Evolutionary conservation across 768 basidiomycete genomes (phyloP).

Genomic region (Cantharellus cinnabarinus): DNA sequence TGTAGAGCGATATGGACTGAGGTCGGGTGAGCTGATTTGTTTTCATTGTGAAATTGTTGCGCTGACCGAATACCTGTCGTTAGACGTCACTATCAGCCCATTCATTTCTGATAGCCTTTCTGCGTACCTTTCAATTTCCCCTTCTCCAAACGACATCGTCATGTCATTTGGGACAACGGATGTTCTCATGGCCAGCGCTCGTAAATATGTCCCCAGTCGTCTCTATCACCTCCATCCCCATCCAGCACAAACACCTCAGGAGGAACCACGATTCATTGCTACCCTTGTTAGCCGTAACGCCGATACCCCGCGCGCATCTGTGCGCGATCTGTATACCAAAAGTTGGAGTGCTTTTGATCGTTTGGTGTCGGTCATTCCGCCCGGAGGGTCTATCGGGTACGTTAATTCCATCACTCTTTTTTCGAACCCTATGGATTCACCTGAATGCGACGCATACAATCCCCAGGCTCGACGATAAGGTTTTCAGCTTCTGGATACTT

Average conservation of each 20-base stretch:
- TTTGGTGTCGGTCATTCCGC: constrained; percentile 74
- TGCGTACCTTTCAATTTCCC: constrained; percentile 54
- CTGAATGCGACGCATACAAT: not conserved
- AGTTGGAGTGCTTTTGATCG: constrained; percentile 86
- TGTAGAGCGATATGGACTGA: constrained; percentile 64
- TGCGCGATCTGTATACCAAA: constrained; percentile 81
- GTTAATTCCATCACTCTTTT: constrained; percentile 12
- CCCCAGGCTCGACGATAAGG: constrained; percentile 67
- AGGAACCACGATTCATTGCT: constrained; percentile 55
- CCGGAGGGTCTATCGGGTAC: constrained; percentile 73
- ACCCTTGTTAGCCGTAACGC: constrained; percentile 64
- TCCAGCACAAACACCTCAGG: constrained; percentile 55
- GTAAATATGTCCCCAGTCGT: constrained; percentile 40
- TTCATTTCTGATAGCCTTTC: constrained; percentile 66
- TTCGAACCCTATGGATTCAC: not conserved
- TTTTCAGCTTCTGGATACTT: constrained; percentile 76
- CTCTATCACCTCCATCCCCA: constrained; percentile 60
- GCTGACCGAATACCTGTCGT: not conserved
- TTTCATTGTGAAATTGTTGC: not conserved
- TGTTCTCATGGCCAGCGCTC: constrained; percentile 50
- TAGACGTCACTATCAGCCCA: constrained; percentile 51
- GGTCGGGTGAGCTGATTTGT: constrained; percentile 28
- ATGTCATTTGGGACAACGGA: constrained; percentile 71
- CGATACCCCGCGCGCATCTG: constrained; percentile 64
- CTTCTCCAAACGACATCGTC: constrained; percentile 51